Base-by-base conservation (phyloP, 2,329 filamentous ascomycete genomes). In the Elsinoe perseae region DNA sequence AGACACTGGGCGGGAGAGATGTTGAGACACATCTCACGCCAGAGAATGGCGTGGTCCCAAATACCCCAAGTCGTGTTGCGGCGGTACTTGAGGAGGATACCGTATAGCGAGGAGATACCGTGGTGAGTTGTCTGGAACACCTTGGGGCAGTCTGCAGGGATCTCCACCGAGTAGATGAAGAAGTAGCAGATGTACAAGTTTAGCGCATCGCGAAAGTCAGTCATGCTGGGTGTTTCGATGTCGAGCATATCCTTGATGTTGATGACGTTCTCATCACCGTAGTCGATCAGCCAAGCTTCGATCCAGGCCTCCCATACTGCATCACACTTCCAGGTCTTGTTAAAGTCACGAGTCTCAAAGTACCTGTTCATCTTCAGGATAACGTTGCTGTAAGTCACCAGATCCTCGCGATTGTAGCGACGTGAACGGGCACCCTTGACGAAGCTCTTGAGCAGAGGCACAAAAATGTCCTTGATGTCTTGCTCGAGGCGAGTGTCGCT, bases 41-140 rank as follows among this genome's bases (percentile, higher is more conserved):
- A 80, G 46, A 75, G 74, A 57, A 81, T 80, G n/a, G 76, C 76
- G 62, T 81, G 78, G 60, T 81, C 78, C 78, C 78, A 81, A 58
- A 81, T 78, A 57, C 78, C 77, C 48, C 80, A 71, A 1, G 75
- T 79, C 52, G 76, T 76, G 34, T 74, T 73, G n/a, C 76, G 71
- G 61, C 77, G 77, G 61, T 80, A 72, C 65, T 80, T 80, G 64
- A 78, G 77, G 7, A 80, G 72, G 59, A 81, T 75, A 23, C 78
- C 78, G 53, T 80, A 80, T 0, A 78, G 73, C 5, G 75, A 77
- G 59, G 77, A 77, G 52, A 79, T 77, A 56, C 75, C 77, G 66
- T 81, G 78, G 59, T 81, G 78, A 1, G 78, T 79, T 28, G 77
- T 77, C 63, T 81, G 78, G 64, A 80, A 80, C 3, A 80, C 75